phyloP scores from a whole-genome alignment of 768 basidiomycete species.

The Coprinellus micaceus region DNA sequence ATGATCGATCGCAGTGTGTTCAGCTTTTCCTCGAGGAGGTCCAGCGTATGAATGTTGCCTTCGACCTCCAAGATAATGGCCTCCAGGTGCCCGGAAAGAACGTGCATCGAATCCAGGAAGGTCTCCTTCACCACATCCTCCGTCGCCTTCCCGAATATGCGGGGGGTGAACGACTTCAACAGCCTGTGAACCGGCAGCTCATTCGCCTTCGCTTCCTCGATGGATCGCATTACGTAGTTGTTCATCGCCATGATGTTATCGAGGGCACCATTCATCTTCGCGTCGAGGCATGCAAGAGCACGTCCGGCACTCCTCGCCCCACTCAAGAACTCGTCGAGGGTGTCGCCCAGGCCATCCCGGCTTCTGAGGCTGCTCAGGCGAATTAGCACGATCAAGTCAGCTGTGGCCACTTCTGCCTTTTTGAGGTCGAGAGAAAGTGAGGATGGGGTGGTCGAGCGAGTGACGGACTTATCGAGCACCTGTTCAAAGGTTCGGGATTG shows the following conservation, averaged over 20 bases:
- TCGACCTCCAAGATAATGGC: conserved; percentile 70
- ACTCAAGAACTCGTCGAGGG: conserved; percentile 49
- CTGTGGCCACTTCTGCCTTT: conserved; percentile 74
- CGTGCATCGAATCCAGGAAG: conserved; percentile 62
- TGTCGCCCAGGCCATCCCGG: conserved; percentile 51
- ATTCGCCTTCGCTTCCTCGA: conserved; percentile 40
- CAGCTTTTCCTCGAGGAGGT: conserved; percentile 61
- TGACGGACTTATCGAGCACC: conserved; percentile 54
- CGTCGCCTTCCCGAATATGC: conserved; percentile 36
- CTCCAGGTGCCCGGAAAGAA: conserved; percentile 47
- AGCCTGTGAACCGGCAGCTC: conserved; percentile 27
- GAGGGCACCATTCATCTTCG: conserved; percentile 70
- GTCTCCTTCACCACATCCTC: conserved; percentile 46
- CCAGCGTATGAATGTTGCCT: conserved; percentile 50
- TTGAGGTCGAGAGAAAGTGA: conserved; percentile 62
- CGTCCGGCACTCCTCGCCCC: conserved; percentile 61
- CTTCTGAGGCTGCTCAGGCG: conserved; percentile 58
- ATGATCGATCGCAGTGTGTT: conserved; percentile 54
- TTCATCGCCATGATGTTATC: conserved; percentile 77
- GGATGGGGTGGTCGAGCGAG: conserved; percentile 26
- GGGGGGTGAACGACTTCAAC: conserved; percentile 25
- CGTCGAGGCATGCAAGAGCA: conserved; percentile 56
- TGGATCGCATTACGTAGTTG: conserved; percentile 61
- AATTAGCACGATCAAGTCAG: conserved; percentile 62
- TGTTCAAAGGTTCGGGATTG: conserved; percentile 63